Base-by-base conservation (phyloP, 2,329 filamentous ascomycete species). In the Sporothrix humicola region DNA sequence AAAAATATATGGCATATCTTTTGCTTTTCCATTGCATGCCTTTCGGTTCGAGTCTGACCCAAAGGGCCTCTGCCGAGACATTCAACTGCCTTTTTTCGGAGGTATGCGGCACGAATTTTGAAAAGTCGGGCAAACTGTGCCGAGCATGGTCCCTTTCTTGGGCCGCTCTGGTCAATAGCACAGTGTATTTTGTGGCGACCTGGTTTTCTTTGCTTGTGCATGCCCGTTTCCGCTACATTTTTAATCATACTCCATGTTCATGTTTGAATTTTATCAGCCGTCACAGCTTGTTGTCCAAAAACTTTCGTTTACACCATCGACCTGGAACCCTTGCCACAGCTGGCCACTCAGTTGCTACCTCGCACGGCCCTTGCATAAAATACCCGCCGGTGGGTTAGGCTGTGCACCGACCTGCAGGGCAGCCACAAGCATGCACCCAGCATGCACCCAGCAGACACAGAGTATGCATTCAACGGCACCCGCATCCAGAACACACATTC, bases 341-440 rank as follows among this genome's bases (percentile, higher is more conserved):
- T 71, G 46, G 65, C 46, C 46, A 26, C 26, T 56, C 70, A 17
- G 46, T 44, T 8, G 3, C 59, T 46, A n/a, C 5, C 46, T 48
- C 59, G 61, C 50, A 66, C 31, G 37, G 61, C 59, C 61, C 71
- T 72, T 72, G 71, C 71, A 72, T 72, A 44, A 37, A 68, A 58
- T 72, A 72, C 61, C 61, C 71, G 61, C 71, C 20, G 59, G 23
- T 13, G 42, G 20, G 48, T 23, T 58, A 65, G 71, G 48, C 71
- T 54, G 59, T 72, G 59, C 59, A 66, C 13, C 59, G 58, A 48
- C 71, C 54, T 59, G 44, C 17, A 59, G 31, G 5, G 23, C 13
- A 59, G 26, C 12, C 56, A 52, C 23, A 26, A 46, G 10, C n/a
- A 48, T 50, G 63, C 5, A 50, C 42, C 6, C 42, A 52, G 12